Percentiles rank a stretch among this genome's conserved stretches.
Conservation (phyloP, 2,329 filamentous ascomycete genomes). For the Paraphoma chrysanthemicola region DNA sequence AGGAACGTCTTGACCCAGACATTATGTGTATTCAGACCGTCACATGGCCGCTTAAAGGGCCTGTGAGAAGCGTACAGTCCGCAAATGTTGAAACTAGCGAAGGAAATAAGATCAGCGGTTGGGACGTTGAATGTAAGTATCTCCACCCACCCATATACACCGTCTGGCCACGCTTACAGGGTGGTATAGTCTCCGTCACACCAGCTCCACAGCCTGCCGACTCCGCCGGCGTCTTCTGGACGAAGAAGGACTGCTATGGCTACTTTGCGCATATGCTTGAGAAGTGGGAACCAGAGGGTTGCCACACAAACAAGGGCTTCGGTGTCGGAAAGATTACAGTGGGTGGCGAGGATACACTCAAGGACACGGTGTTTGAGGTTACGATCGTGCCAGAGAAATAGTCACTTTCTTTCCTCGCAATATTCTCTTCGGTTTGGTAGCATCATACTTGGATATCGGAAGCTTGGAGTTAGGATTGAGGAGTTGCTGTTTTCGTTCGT, state of each 20-base stretch:
- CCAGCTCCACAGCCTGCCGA: constrained; percentile 22
- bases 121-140: constrained; percentile 28
- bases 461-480: too few relatives aligned
- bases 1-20: constrained; percentile 13
- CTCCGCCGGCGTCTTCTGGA: constrained; percentile 29
- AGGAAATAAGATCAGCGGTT: constrained; percentile 24
- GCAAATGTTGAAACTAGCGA: constrained; percentile 20
- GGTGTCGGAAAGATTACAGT: constrained; percentile 30
- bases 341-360: constrained; percentile 27
- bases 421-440: background rate
- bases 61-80: constrained; percentile 23
- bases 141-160: too few relatives aligned
- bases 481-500: too few relatives aligned
- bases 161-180: constrained; percentile 3
- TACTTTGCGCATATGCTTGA: constrained; percentile 33
- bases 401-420: background rate
- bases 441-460: too few relatives aligned
- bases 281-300: constrained; percentile 26
- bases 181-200: constrained; percentile 28
- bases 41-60: constrained; percentile 22
- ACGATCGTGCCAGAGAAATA: constrained; percentile 18
- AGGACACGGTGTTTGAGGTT: constrained; percentile 30
- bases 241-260: constrained; percentile 34
- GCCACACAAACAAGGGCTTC: constrained; percentile 22
- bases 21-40: constrained; percentile 24